Conservation (phyloP, 306 rosid species). For the Inga leiocalycina region DNA sequence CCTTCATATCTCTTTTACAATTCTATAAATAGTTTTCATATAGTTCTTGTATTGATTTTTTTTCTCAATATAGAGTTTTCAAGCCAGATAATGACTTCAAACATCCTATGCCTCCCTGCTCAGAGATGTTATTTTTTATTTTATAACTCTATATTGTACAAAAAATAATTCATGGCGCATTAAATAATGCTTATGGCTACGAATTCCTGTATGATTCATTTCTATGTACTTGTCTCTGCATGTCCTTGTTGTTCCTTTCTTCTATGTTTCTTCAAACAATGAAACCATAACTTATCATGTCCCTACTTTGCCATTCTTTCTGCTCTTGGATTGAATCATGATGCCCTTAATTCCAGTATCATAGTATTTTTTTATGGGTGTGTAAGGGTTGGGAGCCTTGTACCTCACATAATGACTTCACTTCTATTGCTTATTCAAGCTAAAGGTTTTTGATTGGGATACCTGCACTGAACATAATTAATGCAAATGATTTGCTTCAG, state of each 20-base stretch:
- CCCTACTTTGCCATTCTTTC: not conserved
- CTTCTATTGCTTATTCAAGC: not conserved
- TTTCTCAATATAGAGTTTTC: not conserved
- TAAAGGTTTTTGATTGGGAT: not conserved
- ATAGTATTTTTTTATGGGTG: not conserved
- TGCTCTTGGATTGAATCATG: not conserved
- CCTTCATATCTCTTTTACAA: conserved; percentile 15
- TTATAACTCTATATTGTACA: not conserved
- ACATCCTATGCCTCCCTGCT: not conserved
- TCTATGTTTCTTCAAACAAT: not conserved
- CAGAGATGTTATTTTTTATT: not conserved
- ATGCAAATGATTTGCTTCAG: not conserved
- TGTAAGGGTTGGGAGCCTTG: not conserved
- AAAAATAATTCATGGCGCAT: not conserved
- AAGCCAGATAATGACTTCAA: not conserved
- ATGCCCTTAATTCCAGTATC: not conserved
- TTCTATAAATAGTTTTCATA: conserved; percentile 3
- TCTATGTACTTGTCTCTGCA: not conserved
- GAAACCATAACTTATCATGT: not conserved
- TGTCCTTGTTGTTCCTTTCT: not conserved
- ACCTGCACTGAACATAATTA: not conserved
- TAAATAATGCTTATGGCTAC: not conserved
- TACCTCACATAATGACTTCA: not conserved
- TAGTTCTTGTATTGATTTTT: not conserved
- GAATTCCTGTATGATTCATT: not conserved